These are phyloP conservation scores for Penicillium paradoxum DNA, from an alignment of 495 filamentous ascomycete species.

Conservation along the genomic window DNA sequence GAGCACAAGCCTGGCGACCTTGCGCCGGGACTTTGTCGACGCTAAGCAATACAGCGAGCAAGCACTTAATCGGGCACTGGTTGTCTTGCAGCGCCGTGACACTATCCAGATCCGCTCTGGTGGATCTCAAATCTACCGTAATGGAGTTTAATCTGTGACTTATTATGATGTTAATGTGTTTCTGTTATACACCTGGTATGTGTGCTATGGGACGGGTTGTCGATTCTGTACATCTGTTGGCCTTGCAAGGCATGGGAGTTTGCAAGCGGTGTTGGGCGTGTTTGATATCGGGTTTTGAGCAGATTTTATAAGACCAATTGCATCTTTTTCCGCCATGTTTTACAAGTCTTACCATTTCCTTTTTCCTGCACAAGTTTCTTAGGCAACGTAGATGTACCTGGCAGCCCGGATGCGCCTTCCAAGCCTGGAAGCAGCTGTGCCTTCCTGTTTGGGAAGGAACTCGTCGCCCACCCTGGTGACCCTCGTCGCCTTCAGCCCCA, in stretches of 20 bases:
- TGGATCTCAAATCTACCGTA: slow-evolving; percentile 83
- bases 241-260: slow-evolving; percentile 17
- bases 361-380: background rate
- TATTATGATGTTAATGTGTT: slow-evolving; percentile 24
- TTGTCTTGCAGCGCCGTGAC: slow-evolving; percentile 81
- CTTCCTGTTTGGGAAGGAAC: too few relatives aligned
- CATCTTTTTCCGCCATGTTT: slow-evolving; percentile 5
- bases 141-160: slow-evolving; percentile 47
- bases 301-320: slow-evolving; percentile 8
- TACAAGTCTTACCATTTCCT: background rate
- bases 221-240: slow-evolving; percentile 17
- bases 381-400: background rate
- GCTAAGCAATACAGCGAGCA: slow-evolving; percentile 82
- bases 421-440: too few relatives aligned
- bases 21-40: slow-evolving; percentile 87
- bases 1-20: slow-evolving; percentile 81
- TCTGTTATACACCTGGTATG: slow-evolving; percentile 20
- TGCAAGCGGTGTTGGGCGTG: slow-evolving; percentile 18
- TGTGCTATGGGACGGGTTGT: slow-evolving; percentile 19
- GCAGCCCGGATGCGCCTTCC: too few relatives aligned
- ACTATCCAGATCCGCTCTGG: slow-evolving; percentile 88
- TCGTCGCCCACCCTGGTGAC: too few relatives aligned
- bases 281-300: slow-evolving; percentile 12
- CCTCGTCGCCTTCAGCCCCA: too few relatives aligned
- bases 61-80: slow-evolving; percentile 74